phyloP scores from a whole-genome alignment of 1,139 yeast species.

The Fermentozyma sake region DNA sequence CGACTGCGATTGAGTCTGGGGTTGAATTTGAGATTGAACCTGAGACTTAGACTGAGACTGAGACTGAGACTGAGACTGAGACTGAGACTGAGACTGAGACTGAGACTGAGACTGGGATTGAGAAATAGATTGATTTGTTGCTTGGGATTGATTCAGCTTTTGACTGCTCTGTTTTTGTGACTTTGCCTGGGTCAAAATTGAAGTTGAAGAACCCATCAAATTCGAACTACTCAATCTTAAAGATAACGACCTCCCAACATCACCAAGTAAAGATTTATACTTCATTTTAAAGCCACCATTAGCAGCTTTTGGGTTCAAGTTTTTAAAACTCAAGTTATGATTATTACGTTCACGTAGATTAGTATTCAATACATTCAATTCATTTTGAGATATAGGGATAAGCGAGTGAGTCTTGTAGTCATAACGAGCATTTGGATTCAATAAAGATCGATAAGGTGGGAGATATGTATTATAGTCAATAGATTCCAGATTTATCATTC shows the following conservation, averaged over 20 bases:
- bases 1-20: neutral
- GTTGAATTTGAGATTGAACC: neutral
- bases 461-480: slow-evolving; percentile 31
- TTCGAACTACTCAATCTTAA: slow-evolving; percentile 18
- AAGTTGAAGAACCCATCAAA: slow-evolving; percentile 4
- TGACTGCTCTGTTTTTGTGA: no score
- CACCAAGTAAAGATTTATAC: slow-evolving; percentile 38
- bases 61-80: slow-evolving; percentile 1
- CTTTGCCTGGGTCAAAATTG: no score
- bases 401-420: slow-evolving; percentile 40
- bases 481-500: slow-evolving; percentile 3
- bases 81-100: neutral
- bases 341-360: slow-evolving; percentile 8
- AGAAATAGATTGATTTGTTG: slow-evolving; percentile 1
- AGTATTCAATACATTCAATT: slow-evolving; percentile 15
- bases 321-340: slow-evolving; percentile 12
- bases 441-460: slow-evolving; percentile 43
- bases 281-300: slow-evolving; percentile 33
- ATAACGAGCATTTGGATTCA: slow-evolving; percentile 39
- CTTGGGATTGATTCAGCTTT: no score
- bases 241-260: slow-evolving; percentile 29
- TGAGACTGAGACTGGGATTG: slow-evolving; percentile 2
- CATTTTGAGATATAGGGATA: slow-evolving; percentile 36
- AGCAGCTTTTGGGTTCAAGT: slow-evolving; percentile 5
- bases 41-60: slow-evolving; percentile 2